These are phyloP conservation scores for Coccomyxa subellipsoidea DNA, from an alignment of 163 green algal species.

Conservation along the genomic window DNA sequence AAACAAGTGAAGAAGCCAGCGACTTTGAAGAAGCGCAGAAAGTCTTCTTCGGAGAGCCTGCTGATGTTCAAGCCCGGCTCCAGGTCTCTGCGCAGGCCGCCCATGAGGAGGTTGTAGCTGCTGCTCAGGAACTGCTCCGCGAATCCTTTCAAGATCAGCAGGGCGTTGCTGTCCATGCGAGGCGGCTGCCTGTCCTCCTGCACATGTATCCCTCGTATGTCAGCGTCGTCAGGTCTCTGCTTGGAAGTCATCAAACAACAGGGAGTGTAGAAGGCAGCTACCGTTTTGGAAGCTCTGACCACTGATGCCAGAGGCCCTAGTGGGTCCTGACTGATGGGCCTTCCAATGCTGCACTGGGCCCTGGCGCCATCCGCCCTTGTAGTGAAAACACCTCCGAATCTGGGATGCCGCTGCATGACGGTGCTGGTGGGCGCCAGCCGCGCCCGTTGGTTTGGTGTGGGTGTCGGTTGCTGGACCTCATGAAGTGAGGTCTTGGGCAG, in stretches of 20 bases:
- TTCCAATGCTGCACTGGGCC: neutral
- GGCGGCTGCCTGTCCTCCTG: neutral
- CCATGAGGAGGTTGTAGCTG: conserved; percentile 68
- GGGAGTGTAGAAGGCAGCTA: neutral
- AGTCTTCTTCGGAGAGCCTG: conserved; percentile 53
- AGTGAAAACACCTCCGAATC: conserved; percentile 29
- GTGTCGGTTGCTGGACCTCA: neutral
- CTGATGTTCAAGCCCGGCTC: conserved; percentile 59
- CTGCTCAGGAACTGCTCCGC: conserved; percentile 56
- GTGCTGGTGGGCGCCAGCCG: neutral
- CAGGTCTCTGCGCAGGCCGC: conserved; percentile 39
- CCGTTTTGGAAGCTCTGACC: neutral
- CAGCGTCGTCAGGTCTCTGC: too few species aligned
- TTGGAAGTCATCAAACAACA: too few species aligned
- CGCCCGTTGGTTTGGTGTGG: neutral
- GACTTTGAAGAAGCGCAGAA: conserved; percentile 60
- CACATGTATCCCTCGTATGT: too few species aligned
- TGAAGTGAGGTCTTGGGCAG: neutral
- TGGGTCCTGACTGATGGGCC: neutral
- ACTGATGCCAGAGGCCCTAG: neutral
- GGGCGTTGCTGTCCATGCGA: conserved; percentile 4
- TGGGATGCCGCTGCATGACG: conserved; percentile 19
- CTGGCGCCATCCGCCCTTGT: neutral
- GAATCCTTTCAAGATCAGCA: conserved; percentile 42
- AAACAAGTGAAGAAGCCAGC: conserved; percentile 65